Conservation (phyloP, 73 alveolate species). For the Uronychia binucleata region DNA sequence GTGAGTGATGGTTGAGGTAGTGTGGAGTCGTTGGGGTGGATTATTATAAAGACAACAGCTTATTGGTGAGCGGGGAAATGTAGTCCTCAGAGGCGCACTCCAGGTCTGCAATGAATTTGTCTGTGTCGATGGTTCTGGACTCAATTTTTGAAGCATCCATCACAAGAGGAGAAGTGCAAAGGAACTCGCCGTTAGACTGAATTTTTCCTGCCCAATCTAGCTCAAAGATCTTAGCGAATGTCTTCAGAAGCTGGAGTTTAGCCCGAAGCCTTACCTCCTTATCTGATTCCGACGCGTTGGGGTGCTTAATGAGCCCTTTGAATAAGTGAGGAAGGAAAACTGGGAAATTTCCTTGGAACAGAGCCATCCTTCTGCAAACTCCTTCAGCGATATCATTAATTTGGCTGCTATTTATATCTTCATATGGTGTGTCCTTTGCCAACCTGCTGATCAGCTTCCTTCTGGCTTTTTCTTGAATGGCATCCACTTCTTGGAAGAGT, state of each 20-base stretch:
- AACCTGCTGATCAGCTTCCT: constrained; percentile 15
- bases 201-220: neutral
- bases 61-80: neutral
- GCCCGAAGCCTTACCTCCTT: neutral
- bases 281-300: constrained; percentile 28
- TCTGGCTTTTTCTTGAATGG: constrained; percentile 17
- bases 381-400: constrained; percentile 17
- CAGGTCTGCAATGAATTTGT: neutral
- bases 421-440: constrained; percentile 8
- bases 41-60: neutral
- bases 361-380: constrained; percentile 26
- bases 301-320: constrained; percentile 46
- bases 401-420: constrained; percentile 34
- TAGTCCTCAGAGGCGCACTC: neutral
- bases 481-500: constrained; percentile 9
- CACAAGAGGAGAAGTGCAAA: neutral
- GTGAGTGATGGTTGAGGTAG: too few species aligned
- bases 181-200: neutral
- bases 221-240: neutral
- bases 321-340: constrained; percentile 51
- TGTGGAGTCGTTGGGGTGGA: too few species aligned
- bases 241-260: neutral
- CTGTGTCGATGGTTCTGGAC: neutral
- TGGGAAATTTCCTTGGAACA: constrained; percentile 52
- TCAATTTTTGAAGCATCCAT: neutral